A percentile compares a stretch with the other conserved stretches of the same genome.
Evolutionary conservation across 2,329 filamentous ascomycete genomes (phyloP).

Genomic region (Fusarium sulawesiense): DNA sequence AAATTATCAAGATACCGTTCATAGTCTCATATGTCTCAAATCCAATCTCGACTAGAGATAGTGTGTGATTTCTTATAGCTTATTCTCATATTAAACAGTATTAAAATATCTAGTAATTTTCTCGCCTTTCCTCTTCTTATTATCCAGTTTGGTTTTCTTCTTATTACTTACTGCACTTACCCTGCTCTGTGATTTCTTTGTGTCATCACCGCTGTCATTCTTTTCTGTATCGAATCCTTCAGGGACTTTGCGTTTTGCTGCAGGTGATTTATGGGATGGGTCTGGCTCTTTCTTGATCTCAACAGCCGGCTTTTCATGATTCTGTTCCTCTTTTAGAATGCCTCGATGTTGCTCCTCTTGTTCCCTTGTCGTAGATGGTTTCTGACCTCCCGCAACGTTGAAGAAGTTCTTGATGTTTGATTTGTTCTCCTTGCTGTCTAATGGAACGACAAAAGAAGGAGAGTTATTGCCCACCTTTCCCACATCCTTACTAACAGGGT

Average conservation of each 20-base stretch:
- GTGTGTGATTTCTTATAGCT: neutral
- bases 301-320: neutral
- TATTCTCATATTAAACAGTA: neutral
- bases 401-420: conserved; percentile 96
- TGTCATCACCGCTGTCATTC: neutral
- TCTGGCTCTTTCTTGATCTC: neutral
- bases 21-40: neutral
- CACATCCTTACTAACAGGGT: conserved; percentile 87
- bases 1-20: neutral
- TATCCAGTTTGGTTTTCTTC: neutral
- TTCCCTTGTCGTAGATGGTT: conserved; percentile 54
- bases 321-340: neutral
- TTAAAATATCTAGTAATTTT: neutral
- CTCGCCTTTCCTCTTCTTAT: neutral
- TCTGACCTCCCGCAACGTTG: conserved; percentile 56
- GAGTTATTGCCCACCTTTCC: conserved; percentile 96
- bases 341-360: neutral
- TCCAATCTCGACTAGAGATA: neutral
- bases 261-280: neutral
- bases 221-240: neutral
- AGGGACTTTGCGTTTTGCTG: neutral
- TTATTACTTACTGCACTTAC: neutral
- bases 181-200: neutral
- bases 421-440: conserved; percentile 89
- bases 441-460: conserved; percentile 81